Evolutionary conservation across 768 basidiomycete species (phyloP).

Genomic region (Russula compacta): DNA sequence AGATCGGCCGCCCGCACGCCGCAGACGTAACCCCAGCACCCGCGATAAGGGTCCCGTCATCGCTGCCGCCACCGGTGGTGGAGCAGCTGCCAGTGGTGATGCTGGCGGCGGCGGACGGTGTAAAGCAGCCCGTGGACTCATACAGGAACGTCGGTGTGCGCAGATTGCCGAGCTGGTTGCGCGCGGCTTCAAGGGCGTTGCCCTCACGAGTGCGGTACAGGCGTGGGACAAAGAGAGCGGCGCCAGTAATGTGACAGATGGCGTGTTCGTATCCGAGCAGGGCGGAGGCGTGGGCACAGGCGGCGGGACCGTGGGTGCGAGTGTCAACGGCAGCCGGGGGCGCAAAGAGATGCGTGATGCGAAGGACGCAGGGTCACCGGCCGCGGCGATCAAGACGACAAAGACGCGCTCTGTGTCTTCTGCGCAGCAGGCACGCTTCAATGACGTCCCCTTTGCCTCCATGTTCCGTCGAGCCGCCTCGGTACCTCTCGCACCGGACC

Average conservation of each 20-base stretch:
- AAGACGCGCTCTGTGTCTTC: conserved; percentile 17
- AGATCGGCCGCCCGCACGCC: conserved; percentile 32
- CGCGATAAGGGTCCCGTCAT: conserved; percentile 23
- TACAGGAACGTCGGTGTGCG: conserved; percentile 47
- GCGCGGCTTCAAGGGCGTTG: conserved; percentile 55
- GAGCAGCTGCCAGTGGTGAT: background rate
- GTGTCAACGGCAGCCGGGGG: background rate
- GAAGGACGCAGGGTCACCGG: background rate
- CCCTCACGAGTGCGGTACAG: conserved; percentile 52
- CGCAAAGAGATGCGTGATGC: conserved; percentile 1
- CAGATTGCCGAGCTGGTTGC: conserved; percentile 62
- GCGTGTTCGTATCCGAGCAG: conserved; percentile 13
- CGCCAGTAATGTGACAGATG: conserved; percentile 24
- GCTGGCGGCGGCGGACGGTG: background rate
- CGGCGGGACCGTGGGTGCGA: too few relatives aligned
- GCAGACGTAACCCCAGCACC: conserved; percentile 27
- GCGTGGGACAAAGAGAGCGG: conserved; percentile 41
- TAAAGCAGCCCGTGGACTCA: conserved; percentile 33
- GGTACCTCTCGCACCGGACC: conserved; percentile 20
- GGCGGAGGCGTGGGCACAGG: background rate
- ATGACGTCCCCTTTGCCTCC: conserved; percentile 44
- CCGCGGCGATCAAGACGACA: background rate
- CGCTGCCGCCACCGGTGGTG: background rate
- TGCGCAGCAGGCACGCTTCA: conserved; percentile 28
- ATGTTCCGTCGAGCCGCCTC: conserved; percentile 62